Evolutionary conservation across 495 filamentous ascomycete genomes (phyloP).

Genomic region (Xylaria castorea): DNA sequence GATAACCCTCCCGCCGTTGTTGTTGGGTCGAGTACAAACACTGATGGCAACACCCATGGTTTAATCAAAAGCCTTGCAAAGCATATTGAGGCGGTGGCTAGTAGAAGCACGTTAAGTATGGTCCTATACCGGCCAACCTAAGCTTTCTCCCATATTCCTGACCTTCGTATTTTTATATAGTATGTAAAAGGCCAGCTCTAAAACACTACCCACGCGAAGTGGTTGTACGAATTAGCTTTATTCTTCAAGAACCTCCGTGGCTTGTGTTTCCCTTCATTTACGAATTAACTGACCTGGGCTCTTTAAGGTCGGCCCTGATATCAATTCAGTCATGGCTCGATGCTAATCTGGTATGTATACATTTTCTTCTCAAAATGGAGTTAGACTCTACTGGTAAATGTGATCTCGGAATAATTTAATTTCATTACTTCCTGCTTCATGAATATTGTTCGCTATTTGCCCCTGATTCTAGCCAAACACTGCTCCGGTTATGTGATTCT

Average conservation of each 20-base stretch:
- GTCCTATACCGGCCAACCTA: not conserved
- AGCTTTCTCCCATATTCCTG: not conserved
- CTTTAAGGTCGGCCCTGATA: not conserved
- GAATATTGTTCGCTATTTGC: not conserved
- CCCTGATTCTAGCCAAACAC: not conserved
- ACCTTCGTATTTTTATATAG: not conserved
- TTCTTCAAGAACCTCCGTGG: not conserved
- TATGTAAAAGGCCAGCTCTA: not conserved
- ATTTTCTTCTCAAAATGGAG: not conserved
- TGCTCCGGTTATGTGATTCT: not conserved
- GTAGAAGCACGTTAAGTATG: too few relatives aligned
- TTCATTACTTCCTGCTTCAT: not conserved
- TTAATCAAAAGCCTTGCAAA: not conserved
- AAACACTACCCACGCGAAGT: not conserved
- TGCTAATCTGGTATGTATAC: not conserved
- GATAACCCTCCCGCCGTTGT: too few relatives aligned
- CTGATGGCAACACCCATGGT: not conserved
- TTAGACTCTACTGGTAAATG: not conserved
- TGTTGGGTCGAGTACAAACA: too few relatives aligned
- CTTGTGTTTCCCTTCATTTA: not conserved
- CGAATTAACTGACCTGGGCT: not conserved
- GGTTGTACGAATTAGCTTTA: not conserved
- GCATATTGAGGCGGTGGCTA: not conserved
- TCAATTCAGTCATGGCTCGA: not conserved
- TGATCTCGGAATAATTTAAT: not conserved